Conservation (phyloP, 2,329 filamentous ascomycete species). For the Fusarium virguliforme region DNA sequence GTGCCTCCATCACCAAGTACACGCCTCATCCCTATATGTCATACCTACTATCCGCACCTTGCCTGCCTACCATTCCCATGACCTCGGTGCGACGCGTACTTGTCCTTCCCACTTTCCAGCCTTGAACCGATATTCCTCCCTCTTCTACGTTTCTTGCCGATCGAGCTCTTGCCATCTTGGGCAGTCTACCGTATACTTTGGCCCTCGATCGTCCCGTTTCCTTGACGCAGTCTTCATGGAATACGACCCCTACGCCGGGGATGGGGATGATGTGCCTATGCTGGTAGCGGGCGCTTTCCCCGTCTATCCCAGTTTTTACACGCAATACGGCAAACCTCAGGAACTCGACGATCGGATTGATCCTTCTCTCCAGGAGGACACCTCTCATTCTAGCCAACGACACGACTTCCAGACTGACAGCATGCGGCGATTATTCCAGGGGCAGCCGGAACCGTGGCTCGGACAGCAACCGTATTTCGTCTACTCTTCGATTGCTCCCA, state of each 20-base stretch:
- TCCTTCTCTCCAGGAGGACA: conserved; percentile 27
- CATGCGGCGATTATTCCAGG: conserved; percentile 42
- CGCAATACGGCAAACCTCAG: conserved; percentile 10
- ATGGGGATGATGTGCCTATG: neutral
- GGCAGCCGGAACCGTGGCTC: conserved; percentile 20
- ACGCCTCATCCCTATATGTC: conserved; percentile 8
- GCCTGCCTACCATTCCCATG: conserved; percentile 12
- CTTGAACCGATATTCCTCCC: neutral
- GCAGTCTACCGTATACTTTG: neutral
- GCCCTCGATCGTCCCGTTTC: neutral
- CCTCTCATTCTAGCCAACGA: conserved; percentile 12
- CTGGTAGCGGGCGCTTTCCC: neutral
- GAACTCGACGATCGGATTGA: conserved; percentile 33
- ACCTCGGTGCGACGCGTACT: neutral
- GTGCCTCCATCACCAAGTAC: conserved; percentile 22
- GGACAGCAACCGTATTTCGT: conserved; percentile 2
- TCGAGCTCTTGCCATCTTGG: neutral
- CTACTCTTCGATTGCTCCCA: conserved; percentile 14
- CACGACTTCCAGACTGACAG: neutral
- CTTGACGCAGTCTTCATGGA: conserved; percentile 22
- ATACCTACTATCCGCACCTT: no score
- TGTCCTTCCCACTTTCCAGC: neutral
- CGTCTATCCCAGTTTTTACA: neutral
- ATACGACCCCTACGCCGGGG: conserved; percentile 5
- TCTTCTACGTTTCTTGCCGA: neutral